Conservation (phyloP, 2,329 filamentous ascomycete species). For the Aspergillus novofumigatus region DNA sequence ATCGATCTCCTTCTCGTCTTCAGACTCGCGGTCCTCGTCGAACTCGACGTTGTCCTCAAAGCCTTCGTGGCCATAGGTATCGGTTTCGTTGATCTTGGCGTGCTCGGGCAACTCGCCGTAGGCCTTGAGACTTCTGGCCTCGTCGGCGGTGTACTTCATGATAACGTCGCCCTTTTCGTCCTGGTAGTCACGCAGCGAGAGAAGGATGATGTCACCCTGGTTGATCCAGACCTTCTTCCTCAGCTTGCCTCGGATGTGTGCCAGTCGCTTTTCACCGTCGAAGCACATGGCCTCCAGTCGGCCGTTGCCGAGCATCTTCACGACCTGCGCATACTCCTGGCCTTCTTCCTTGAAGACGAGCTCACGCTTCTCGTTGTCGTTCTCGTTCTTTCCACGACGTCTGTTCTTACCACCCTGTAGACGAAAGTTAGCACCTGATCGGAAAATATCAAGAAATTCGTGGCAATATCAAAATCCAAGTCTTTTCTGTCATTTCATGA, state of each 20-base stretch:
- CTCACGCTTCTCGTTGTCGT: slow-evolving; percentile 98
- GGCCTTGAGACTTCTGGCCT: slow-evolving; percentile 90
- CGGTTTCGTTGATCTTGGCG: slow-evolving; percentile 99
- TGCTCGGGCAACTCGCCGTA: slow-evolving; percentile 96
- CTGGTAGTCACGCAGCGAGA: slow-evolving; percentile 87
- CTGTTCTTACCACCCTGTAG: slow-evolving; percentile 93
- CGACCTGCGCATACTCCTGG: slow-evolving; percentile 83
- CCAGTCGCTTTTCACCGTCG: slow-evolving; percentile 82
- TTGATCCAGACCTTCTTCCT: slow-evolving; percentile 99
- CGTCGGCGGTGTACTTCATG: slow-evolving; percentile 93
- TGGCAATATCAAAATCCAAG: background rate
- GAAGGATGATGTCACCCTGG: slow-evolving; percentile 89
- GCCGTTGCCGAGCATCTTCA: slow-evolving; percentile 96
- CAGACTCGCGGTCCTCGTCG: slow-evolving; percentile 78
- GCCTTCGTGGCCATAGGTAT: slow-evolving; percentile 82
- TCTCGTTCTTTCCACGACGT: slow-evolving; percentile 97
- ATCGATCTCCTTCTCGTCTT: slow-evolving; percentile 75
- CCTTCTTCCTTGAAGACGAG: slow-evolving; percentile 98
- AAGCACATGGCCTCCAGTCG: slow-evolving; percentile 92
- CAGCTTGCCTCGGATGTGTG: slow-evolving; percentile 90
- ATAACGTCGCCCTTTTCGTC: slow-evolving; percentile 92
- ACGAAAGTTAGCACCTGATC: slow-evolving; percentile 24
- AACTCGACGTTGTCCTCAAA: slow-evolving; percentile 99
- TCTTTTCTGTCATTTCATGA: background rate
- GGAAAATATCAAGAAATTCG: background rate